Evolutionary conservation across 441 rosid species (phyloP).

Genomic region (Sinapis alba): DNA sequence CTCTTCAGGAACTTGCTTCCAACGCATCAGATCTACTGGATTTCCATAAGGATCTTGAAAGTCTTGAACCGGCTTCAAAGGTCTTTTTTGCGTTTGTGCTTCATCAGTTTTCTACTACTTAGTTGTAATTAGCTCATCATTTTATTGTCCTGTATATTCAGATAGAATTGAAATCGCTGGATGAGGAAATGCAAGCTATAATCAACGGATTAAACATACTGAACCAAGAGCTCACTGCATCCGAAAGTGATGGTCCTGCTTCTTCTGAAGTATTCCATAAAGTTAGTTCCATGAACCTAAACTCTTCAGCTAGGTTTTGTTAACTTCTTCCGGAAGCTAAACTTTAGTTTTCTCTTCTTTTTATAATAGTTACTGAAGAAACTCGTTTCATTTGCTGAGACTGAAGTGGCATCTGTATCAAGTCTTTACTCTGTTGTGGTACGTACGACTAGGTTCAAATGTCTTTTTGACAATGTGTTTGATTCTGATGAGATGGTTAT

Average conservation of each 20-base stretch:
- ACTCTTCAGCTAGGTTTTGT: neutral
- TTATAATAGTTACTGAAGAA: conserved; percentile 58
- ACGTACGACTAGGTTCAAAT: conserved; percentile 46
- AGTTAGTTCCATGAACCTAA: conserved; percentile 44
- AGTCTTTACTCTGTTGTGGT: conserved; percentile 77
- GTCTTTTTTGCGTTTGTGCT: conserved; percentile 43
- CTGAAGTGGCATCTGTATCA: conserved; percentile 69
- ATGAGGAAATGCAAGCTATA: conserved; percentile 99
- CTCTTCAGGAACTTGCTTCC: conserved; percentile 70
- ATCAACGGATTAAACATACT: conserved; percentile 90
- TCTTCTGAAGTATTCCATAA: conserved; percentile 84
- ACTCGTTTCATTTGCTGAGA: conserved; percentile 70
- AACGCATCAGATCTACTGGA: conserved; percentile 75
- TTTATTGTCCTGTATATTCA: conserved; percentile 41
- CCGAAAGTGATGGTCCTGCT: conserved; percentile 95
- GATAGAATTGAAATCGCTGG: conserved; percentile 94
- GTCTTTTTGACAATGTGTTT: conserved; percentile 24
- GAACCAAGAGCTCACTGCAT: conserved; percentile 81
- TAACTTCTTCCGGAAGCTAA: neutral
- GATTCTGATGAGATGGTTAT: conserved; percentile 23
- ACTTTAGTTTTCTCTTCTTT: conserved; percentile 6
- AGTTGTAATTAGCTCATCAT: conserved; percentile 6
- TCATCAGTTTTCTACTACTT: conserved; percentile 1
- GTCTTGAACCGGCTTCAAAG: conserved; percentile 91
- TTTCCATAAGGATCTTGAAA: conserved; percentile 79